These are phyloP conservation scores for Gossypium thurberi DNA, from an alignment of 345 rosid species.

Conservation along the genomic window DNA sequence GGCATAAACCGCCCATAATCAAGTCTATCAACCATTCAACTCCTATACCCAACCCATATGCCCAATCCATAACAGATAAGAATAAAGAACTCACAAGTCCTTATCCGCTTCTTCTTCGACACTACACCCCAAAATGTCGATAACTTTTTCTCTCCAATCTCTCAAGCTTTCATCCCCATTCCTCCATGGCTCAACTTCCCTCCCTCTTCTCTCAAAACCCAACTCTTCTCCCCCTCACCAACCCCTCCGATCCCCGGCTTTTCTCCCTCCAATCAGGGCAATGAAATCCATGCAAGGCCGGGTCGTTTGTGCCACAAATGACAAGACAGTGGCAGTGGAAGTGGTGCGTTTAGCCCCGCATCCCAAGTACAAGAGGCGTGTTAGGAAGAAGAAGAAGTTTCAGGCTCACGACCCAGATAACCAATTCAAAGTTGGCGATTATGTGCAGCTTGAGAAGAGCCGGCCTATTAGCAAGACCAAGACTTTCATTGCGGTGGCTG, in stretches of 20 bases:
- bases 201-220: slow-evolving; percentile 43
- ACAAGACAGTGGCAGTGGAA: slow-evolving; percentile 87
- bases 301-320: slow-evolving; percentile 71
- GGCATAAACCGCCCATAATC: background rate
- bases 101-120: background rate
- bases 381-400: slow-evolving; percentile 83
- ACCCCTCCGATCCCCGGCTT: slow-evolving; percentile 10
- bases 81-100: background rate
- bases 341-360: slow-evolving; percentile 65
- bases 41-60: background rate
- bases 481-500: slow-evolving; percentile 53
- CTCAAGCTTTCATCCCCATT: slow-evolving; percentile 41
- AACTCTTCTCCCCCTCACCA: slow-evolving; percentile 15
- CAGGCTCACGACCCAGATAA: slow-evolving; percentile 91
- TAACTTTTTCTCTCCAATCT: slow-evolving; percentile 38
- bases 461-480: slow-evolving; percentile 90
- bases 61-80: background rate
- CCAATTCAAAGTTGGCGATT: slow-evolving; percentile 70
- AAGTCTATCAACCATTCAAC: background rate
- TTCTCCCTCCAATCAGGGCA: slow-evolving; percentile 52
- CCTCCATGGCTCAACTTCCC: slow-evolving; percentile 51
- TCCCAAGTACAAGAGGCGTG: slow-evolving; percentile 82
- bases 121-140: slow-evolving; percentile 19
- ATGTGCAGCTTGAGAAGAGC: slow-evolving; percentile 63
- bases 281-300: slow-evolving; percentile 71